These are phyloP conservation scores for Cercospora sojina DNA, from an alignment of 2,329 filamentous ascomycete species.

Conservation along the genomic window DNA sequence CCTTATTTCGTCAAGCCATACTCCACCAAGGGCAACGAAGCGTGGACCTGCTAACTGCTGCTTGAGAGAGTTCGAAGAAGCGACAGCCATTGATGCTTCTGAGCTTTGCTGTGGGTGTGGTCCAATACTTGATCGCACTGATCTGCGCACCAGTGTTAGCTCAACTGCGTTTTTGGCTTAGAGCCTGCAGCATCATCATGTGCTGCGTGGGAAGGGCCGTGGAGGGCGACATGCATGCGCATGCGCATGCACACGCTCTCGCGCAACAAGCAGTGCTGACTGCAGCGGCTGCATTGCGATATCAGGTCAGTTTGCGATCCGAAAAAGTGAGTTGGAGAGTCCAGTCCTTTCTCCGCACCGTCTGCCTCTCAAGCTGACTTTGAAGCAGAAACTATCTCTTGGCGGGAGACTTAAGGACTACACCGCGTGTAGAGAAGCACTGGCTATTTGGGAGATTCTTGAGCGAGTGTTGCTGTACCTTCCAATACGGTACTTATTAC, in stretches of 20 bases:
- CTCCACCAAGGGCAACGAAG: conserved; percentile 29
- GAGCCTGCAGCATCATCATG: neutral
- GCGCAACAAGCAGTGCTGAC: neutral
- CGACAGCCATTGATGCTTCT: neutral
- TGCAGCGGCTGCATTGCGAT: neutral
- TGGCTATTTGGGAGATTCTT: conserved; percentile 1
- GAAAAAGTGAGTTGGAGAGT: neutral
- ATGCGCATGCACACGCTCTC: neutral
- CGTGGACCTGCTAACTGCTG: neutral
- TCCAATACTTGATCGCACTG: neutral
- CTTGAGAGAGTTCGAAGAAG: neutral
- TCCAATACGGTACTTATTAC: conserved; percentile 7
- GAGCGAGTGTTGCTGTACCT: conserved; percentile 10
- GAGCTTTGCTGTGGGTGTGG: neutral
- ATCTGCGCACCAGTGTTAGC: neutral
- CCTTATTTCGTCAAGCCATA: conserved; percentile 36
- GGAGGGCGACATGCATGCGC: neutral
- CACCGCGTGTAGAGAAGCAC: neutral
- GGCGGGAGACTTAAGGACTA: neutral
- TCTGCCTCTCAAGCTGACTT: neutral
- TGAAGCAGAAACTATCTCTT: neutral
- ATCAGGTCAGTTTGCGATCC: neutral
- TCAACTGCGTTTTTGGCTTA: neutral
- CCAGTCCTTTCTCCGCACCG: neutral
- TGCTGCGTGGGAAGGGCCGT: neutral